Evolutionary conservation across 1,284 basidiomycete genomes (phyloP), one percentile per base, ranked within the genome.

Genomic region (Vanrija humicola): DNA sequence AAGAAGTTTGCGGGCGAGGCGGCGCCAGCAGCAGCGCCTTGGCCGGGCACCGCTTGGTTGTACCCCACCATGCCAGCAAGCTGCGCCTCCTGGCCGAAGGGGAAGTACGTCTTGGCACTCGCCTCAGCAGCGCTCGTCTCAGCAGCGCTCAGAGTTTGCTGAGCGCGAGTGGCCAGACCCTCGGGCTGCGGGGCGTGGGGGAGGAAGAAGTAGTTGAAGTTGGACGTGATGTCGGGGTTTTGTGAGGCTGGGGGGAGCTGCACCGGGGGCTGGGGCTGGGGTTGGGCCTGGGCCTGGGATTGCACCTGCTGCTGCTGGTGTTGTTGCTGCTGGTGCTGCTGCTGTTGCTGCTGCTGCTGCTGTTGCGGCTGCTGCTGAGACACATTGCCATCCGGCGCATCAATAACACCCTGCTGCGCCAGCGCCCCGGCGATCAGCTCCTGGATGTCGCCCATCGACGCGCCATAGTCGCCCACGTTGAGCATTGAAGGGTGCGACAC

Each of bases 391-490:
- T 53, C 46, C 1, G 34, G 26, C 7, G 46, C 42, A 12, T 43
- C 44, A 7, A 58, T 18, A 15, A 61, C 23, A 23, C 59, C 56
- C 45, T 62, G 56, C 52, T 54, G 60, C 16, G 52, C 56, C 5
- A 58, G 56, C 7, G 56, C 54, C 10, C 43, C 52, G 9, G 56
- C 56, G 38, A 58, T 58, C 21, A 62, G 49, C 38, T 53, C 42
- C 50, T 58, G 60, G 49, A 58, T 58, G 38, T 62, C 60, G 25
- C 54, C 54, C 50, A 57, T 55, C 9, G 52, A 50, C 4, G 46
- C n/a, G 34, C 48, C 49, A 14, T 45, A 16, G 28, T 48, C 49
- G 15, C 39, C n/a, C 4, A 34, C 12, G 34, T 34, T 34, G 34
- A 34, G 12, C 34, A 34, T 34, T 2, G 34, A 5, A 34, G 34